phyloP scores from a whole-genome alignment of 805 yeast genomes.

The Yamadazyma paraphyllophila region DNA sequence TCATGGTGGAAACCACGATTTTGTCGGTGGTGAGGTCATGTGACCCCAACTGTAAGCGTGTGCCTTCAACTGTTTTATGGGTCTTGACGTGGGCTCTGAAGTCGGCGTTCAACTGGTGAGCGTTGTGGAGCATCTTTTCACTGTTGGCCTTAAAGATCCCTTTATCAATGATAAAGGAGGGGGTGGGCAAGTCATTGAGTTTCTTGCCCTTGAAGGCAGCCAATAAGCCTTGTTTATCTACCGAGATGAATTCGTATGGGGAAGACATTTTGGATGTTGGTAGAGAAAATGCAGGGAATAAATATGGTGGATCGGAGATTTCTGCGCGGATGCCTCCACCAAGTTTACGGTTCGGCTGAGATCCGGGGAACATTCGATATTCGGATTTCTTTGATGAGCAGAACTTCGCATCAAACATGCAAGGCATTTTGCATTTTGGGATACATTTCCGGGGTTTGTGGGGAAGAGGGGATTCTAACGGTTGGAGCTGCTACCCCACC shows the following conservation, averaged over 20 bases:
- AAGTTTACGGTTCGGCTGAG: not conserved
- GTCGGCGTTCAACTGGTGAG: conserved; percentile 34
- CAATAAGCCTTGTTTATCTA: conserved; percentile 19
- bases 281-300: not conserved
- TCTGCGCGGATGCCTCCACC: not conserved
- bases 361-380: too few relatives aligned
- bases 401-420: too few relatives aligned
- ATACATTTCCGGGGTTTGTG: not conserved
- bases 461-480: not conserved
- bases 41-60: conserved; percentile 47
- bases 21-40: conserved; percentile 39
- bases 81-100: conserved; percentile 78
- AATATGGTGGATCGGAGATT: not conserved
- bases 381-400: too few relatives aligned
- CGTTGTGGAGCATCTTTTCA: conserved; percentile 47
- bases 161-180: conserved; percentile 52
- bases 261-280: not conserved
- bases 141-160: conserved; percentile 43
- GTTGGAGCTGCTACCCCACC: not conserved
- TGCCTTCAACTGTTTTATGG: conserved; percentile 65
- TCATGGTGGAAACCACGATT: conserved; percentile 66
- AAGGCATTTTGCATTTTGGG: not conserved
- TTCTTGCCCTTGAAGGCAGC: conserved; percentile 38
- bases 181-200: conserved; percentile 54
- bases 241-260: conserved; percentile 5